Evolutionary conservation across 2,329 filamentous ascomycete genomes (phyloP), one percentile per base, ranked within the genome.

Genomic region (Ophiostoma fasciatum): DNA sequence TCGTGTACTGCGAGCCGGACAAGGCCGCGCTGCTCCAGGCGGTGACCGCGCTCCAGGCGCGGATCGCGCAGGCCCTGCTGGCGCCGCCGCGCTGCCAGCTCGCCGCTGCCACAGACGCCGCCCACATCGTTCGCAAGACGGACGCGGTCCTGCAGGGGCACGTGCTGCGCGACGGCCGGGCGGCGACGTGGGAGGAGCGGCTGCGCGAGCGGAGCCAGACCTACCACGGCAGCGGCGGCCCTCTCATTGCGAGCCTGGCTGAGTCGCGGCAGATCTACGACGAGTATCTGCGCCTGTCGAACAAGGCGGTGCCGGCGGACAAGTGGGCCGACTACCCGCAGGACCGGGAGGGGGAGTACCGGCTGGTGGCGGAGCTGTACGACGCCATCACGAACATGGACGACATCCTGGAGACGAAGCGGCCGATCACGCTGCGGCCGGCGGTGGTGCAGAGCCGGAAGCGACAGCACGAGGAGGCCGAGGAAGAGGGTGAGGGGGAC

Each of bases 361-460:
- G 13, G 32, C 38, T 57, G 9, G 50, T 51, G n/a, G 42, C 39
- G 10, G 37, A 45, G 9, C 44, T 55, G 18, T 53, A 47, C 36
- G 47, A 54, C 22, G 51, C 51, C 9, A 45, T 47, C 32, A 26
- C 37, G 22, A 39, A 44, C 33, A 40, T 45, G 35, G 34, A 35
- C 17, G 33, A 29, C 31, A 43, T 45, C 22, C 27, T 46, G 9
- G 45, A 47, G 35, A 31, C 20, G 11, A 38, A 40, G 38, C 21
- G 18, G 18, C 37, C 38, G 3, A 28, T 35, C 12, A 18, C 21
- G 5, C 21, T 41, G 12, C n/a, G 21, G 17, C 17, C 13, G 26
- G n/a, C 7, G 9, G 15, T 12, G 17, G 22, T 12, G n/a, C 4
- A 2, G 8, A 23, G 21, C n/a, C 28, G 25, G 4, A 28, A 32